A percentile compares a stretch with the other conserved stretches of the same genome.
Conservation (phyloP, 163 green algal genomes). For the Volvox carteri region DNA sequence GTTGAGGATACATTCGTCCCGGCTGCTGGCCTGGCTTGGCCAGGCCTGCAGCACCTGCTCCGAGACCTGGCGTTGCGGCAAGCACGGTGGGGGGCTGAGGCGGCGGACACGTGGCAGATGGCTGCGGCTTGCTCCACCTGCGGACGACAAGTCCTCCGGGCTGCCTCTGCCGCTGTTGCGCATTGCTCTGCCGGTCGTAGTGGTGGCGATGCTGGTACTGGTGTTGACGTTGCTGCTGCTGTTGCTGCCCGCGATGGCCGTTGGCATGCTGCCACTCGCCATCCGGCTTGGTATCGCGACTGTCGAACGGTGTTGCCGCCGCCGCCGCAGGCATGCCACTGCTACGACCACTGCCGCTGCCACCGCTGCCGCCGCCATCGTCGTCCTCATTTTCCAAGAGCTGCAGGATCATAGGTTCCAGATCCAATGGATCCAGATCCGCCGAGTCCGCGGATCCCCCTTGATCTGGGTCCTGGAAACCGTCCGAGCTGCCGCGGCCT, state of each 20-base stretch:
- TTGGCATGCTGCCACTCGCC: background rate
- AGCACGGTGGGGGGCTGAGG: no score
- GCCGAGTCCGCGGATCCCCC: background rate
- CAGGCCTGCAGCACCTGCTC: no score
- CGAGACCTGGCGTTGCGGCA: no score
- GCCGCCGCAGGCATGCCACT: background rate
- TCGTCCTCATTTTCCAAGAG: slow-evolving; percentile 45
- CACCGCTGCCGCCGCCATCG: background rate
- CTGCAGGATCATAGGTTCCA: slow-evolving; percentile 53
- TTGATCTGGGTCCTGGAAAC: background rate
- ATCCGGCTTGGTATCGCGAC: no score
- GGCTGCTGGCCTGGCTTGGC: no score
- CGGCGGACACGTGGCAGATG: no score
- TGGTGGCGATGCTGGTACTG: background rate
- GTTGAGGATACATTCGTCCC: background rate
- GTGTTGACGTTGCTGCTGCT: no score
- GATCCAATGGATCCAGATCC: slow-evolving; percentile 38
- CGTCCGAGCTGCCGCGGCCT: slow-evolving; percentile 29
- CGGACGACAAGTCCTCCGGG: no score
- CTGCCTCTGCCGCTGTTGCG: background rate
- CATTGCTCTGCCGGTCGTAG: background rate
- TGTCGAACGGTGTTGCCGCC: no score
- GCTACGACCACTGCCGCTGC: background rate
- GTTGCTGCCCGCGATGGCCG: background rate
- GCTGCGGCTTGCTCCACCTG: no score